Evolutionary conservation across 164 flowering plant genomes (phyloP).

Genomic region (Magnolia kwangsiensis): DNA sequence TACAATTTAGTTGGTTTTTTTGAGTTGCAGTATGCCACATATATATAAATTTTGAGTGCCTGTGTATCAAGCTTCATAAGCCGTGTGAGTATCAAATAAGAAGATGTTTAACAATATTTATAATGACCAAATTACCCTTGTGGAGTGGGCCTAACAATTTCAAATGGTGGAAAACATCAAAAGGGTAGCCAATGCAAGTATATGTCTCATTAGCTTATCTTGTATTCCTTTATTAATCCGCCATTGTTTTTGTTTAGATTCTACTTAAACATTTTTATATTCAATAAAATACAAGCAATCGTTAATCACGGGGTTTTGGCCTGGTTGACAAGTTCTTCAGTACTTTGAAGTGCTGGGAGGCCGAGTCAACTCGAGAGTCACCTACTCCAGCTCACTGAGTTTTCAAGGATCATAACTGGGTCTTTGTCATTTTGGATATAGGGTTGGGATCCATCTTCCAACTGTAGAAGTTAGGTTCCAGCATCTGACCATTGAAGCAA

Average conservation of each 20-base stretch:
- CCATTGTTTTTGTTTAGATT: background rate
- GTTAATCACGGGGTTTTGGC: background rate
- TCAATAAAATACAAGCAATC: background rate
- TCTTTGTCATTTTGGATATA: slow-evolving; percentile 10
- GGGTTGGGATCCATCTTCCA: slow-evolving; percentile 37
- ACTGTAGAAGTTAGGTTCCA: slow-evolving; percentile 38
- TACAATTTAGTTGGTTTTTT: too few relatives aligned
- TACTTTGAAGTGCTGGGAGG: background rate
- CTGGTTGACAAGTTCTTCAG: background rate
- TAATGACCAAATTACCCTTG: too few relatives aligned
- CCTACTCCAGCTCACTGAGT: background rate
- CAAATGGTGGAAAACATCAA: too few relatives aligned
- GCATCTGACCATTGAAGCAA: slow-evolving; percentile 31
- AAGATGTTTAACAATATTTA: too few relatives aligned
- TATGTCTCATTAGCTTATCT: too few relatives aligned
- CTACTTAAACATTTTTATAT: background rate
- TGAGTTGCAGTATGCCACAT: too few relatives aligned
- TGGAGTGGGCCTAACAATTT: too few relatives aligned
- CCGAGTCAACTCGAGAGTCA: background rate
- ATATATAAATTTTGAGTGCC: too few relatives aligned
- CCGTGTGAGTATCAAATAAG: too few relatives aligned
- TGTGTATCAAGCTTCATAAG: too few relatives aligned
- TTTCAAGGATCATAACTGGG: background rate
- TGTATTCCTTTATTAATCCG: too few relatives aligned
- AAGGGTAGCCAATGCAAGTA: too few relatives aligned